A percentile compares a stretch with the other conserved stretches of the same genome.
phyloP scores from a whole-genome alignment of 768 basidiomycete genomes.

The Trametes cingulata region DNA sequence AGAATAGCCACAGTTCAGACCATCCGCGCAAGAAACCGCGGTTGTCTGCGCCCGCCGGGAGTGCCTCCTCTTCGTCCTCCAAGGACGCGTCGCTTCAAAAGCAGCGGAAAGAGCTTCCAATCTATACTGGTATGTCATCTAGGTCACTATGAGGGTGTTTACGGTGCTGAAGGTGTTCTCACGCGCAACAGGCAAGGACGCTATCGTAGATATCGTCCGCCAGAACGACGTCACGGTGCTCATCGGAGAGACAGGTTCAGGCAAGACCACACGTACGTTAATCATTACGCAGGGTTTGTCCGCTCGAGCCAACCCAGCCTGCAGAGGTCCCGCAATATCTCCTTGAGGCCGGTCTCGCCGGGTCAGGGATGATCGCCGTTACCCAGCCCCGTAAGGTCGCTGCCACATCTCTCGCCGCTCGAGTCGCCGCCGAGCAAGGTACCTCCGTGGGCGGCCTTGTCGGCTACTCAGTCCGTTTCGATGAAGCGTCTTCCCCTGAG shows the following conservation, averaged over 20 bases:
- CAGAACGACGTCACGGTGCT: slow-evolving; percentile 86
- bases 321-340: slow-evolving; percentile 96
- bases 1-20: slow-evolving; percentile 3
- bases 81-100: slow-evolving; percentile 45
- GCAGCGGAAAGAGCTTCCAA: slow-evolving; percentile 73
- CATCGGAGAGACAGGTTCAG: slow-evolving; percentile 96
- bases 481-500: slow-evolving; percentile 67
- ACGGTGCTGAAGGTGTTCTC: neutral
- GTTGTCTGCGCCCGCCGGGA: slow-evolving; percentile 11
- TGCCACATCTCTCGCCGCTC: slow-evolving; percentile 88
- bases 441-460: slow-evolving; percentile 72
- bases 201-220: slow-evolving; percentile 68
- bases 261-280: slow-evolving; percentile 94
- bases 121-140: slow-evolving; percentile 62
- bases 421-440: slow-evolving; percentile 86
- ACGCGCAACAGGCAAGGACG: slow-evolving; percentile 61
- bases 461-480: slow-evolving; percentile 96
- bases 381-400: slow-evolving; percentile 97
- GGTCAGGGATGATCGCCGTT: slow-evolving; percentile 78
- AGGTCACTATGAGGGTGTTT: neutral
- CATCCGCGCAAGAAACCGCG: slow-evolving; percentile 18
- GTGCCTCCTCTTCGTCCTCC: slow-evolving; percentile 3
- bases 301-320: neutral
- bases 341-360: slow-evolving; percentile 75
- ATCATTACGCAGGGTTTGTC: neutral